A percentile compares a stretch with the other conserved stretches of the same genome.
Conservation (phyloP, 2,329 filamentous ascomycete genomes). For the Alternaria tenuissima region DNA sequence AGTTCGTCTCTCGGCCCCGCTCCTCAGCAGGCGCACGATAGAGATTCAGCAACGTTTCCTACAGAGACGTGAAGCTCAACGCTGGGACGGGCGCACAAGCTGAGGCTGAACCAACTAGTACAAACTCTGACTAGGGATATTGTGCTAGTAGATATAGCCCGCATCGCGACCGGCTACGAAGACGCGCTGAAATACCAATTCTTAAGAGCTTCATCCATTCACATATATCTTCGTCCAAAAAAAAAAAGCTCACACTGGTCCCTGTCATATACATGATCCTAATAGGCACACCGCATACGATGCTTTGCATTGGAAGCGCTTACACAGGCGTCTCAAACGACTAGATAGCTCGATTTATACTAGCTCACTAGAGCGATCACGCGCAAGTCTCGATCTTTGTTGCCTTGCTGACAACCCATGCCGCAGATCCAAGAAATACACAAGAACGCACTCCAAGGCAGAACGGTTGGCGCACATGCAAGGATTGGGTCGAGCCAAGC, state of each 20-base stretch:
- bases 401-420: neutral
- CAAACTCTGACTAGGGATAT: neutral
- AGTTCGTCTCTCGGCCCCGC: neutral
- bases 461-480: neutral
- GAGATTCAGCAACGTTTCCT: neutral
- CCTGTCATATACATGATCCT: neutral
- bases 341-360: neutral
- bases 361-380: neutral
- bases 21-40: neutral
- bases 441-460: neutral
- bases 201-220: neutral
- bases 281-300: neutral
- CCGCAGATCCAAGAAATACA: constrained; percentile 1
- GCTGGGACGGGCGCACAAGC: neutral
- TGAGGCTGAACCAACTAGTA: neutral
- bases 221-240: neutral
- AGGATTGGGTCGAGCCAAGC: constrained; percentile 1
- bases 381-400: neutral
- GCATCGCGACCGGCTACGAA: neutral
- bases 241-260: neutral
- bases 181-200: neutral
- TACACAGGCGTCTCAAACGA: neutral
- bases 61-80: neutral
- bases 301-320: neutral
- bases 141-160: neutral